Percentiles rank a stretch among this genome's conserved stretches.
Conservation (phyloP, 2,329 filamentous ascomycete species). For the Alternaria sp. region DNA sequence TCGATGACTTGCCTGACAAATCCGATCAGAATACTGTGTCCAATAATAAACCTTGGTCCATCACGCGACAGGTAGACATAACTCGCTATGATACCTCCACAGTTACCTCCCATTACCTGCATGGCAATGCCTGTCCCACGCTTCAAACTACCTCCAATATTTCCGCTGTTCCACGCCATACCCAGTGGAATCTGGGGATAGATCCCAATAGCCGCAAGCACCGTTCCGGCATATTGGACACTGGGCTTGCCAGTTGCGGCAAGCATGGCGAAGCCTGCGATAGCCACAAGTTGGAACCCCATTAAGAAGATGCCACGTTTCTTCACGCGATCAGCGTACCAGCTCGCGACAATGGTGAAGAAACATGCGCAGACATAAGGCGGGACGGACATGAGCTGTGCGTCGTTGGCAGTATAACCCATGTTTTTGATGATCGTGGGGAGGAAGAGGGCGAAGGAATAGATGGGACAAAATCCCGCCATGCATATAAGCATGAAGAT, state of each 20-base stretch:
- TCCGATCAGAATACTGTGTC: conserved; percentile 58
- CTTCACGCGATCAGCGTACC: conserved; percentile 38
- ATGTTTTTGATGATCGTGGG: conserved; percentile 70
- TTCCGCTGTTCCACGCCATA: conserved; percentile 67
- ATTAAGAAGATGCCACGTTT: conserved; percentile 46
- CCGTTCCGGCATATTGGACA: conserved; percentile 47
- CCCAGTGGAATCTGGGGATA: conserved; percentile 66
- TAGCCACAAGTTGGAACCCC: conserved; percentile 59
- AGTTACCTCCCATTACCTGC: conserved; percentile 63
- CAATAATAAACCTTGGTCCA: conserved; percentile 55
- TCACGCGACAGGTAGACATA: conserved; percentile 60
- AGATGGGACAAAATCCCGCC: conserved; percentile 54
- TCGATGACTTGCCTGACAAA: conserved; percentile 47
- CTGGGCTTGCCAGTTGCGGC: conserved; percentile 36
- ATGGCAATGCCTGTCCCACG: conserved; percentile 65
- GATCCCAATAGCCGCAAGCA: conserved; percentile 53
- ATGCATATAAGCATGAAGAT: conserved; percentile 54
- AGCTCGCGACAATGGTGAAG: conserved; percentile 45
- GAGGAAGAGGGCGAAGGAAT: conserved; percentile 57
- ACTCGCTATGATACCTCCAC: conserved; percentile 77
- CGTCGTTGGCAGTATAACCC: conserved; percentile 62
- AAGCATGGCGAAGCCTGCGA: conserved; percentile 57
- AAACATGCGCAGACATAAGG: conserved; percentile 64
- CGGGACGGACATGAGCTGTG: conserved; percentile 58
- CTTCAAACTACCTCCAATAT: conserved; percentile 65